Percentiles rank a stretch among this genome's conserved stretches.
Evolutionary conservation across 2,329 filamentous ascomycete species (phyloP).

Genomic region (Fusarium bactridioides): DNA sequence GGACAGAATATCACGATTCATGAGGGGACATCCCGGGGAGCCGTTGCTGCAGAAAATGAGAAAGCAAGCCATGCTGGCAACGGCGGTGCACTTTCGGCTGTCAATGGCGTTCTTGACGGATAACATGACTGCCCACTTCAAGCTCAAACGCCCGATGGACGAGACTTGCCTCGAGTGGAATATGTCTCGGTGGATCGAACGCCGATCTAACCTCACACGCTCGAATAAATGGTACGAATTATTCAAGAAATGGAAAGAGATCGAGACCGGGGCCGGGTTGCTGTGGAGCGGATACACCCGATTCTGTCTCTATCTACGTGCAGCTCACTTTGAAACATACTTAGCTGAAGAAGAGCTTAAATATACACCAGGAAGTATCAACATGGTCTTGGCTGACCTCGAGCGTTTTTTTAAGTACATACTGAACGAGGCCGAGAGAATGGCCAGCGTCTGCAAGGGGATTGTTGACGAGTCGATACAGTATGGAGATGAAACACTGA

Average conservation of each 20-base stretch:
- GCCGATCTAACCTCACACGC: neutral
- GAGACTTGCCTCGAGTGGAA: neutral
- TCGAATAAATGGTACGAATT: neutral
- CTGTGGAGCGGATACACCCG: neutral
- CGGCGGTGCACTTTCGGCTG: neutral
- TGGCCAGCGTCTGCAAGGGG: neutral
- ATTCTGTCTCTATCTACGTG: neutral
- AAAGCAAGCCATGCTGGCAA: neutral
- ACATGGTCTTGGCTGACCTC: rapidly evolving
- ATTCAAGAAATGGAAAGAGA: neutral
- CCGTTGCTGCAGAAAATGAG: rapidly evolving
- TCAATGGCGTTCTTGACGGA: neutral
- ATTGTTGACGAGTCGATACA: neutral
- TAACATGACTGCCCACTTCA: neutral
- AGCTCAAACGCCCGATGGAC: neutral
- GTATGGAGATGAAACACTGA: neutral
- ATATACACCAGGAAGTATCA: neutral
- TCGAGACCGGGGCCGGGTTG: neutral
- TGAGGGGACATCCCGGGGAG: rapidly evolving
- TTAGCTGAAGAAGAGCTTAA: neutral
- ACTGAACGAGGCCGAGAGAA: neutral
- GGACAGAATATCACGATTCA: neutral
- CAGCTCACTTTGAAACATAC: neutral
- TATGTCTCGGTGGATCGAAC: neutral
- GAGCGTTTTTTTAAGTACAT: neutral